A percentile compares a stretch with the other conserved stretches of the same genome.
Evolutionary conservation across 208 protist genomes (phyloP).

Genomic region (Trypanosoma melophagium): DNA sequence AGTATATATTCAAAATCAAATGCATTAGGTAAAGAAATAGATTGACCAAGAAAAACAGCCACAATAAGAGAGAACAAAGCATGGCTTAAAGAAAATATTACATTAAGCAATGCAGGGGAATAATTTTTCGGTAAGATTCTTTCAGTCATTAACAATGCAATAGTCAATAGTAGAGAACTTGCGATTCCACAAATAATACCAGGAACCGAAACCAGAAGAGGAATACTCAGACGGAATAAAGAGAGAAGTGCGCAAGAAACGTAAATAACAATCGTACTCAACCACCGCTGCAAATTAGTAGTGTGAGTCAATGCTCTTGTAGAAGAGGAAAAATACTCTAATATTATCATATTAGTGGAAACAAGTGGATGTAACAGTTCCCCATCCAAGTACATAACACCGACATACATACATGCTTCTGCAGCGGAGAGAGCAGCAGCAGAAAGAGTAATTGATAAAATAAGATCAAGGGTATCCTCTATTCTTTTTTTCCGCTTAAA

Average conservation of each 20-base stretch:
- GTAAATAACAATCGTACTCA: neutral
- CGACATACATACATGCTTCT: neutral
- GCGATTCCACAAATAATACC: neutral
- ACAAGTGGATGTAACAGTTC: neutral
- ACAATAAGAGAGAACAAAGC: neutral
- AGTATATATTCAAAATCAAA: neutral
- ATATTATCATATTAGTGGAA: neutral
- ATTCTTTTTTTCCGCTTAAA: no score
- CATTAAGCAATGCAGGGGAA: neutral
- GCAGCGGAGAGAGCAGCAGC: neutral
- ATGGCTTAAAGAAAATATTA: neutral
- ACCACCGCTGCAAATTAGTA: neutral
- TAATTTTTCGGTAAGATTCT: neutral
- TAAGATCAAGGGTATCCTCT: neutral
- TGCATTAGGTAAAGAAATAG: no score
- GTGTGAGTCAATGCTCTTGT: no score
- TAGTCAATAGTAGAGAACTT: neutral
- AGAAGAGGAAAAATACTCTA: no score
- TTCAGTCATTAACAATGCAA: neutral
- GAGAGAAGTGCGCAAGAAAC: neutral
- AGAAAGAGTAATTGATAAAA: neutral
- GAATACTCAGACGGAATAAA: neutral
- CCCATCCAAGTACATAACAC: neutral
- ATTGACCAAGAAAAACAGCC: neutral
- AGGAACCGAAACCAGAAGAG: neutral